These are phyloP conservation scores for Porogramme epimiltina DNA, from an alignment of 1,284 basidiomycete genomes.

Conservation along the genomic window DNA sequence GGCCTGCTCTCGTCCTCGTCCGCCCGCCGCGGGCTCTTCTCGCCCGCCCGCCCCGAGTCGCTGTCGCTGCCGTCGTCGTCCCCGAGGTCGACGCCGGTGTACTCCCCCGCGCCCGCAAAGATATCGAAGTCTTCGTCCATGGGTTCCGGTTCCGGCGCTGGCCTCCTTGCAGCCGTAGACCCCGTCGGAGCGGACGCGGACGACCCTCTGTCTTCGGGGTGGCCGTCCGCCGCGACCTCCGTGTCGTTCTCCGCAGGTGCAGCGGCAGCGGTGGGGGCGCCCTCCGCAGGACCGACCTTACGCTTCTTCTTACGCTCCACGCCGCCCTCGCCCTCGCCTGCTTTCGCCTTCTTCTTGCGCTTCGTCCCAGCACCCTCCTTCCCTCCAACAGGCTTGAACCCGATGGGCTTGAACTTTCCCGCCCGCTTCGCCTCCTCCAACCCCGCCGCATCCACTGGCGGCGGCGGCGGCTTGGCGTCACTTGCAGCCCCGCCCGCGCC, in stretches of 20 bases:
- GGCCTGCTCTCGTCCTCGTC: conserved; percentile 17
- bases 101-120: conserved; percentile 85
- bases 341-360: conserved; percentile 35
- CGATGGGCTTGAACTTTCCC: conserved; percentile 81
- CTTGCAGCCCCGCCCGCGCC: conserved; percentile 23
- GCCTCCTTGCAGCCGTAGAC: not conserved
- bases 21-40: conserved; percentile 1
- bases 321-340: conserved; percentile 24
- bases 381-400: conserved; percentile 63
- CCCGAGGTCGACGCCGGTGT: conserved; percentile 67
- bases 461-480: too few relatives aligned
- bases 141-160: conserved; percentile 36
- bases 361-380: conserved; percentile 24
- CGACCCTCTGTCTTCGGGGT: too few relatives aligned
- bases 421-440: conserved; percentile 58
- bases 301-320: conserved; percentile 37
- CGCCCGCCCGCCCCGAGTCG: conserved; percentile 1
- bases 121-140: conserved; percentile 70
- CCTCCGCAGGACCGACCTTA: conserved; percentile 24
- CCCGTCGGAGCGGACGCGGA: conserved; percentile 20
- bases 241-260: conserved; percentile 3
- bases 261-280: too few relatives aligned
- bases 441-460: conserved; percentile 24
- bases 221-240: conserved; percentile 3
- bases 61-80: conserved; percentile 54